phyloP scores from a whole-genome alignment of 2,329 filamentous ascomycete species.

The Leptographium flavum region DNA sequence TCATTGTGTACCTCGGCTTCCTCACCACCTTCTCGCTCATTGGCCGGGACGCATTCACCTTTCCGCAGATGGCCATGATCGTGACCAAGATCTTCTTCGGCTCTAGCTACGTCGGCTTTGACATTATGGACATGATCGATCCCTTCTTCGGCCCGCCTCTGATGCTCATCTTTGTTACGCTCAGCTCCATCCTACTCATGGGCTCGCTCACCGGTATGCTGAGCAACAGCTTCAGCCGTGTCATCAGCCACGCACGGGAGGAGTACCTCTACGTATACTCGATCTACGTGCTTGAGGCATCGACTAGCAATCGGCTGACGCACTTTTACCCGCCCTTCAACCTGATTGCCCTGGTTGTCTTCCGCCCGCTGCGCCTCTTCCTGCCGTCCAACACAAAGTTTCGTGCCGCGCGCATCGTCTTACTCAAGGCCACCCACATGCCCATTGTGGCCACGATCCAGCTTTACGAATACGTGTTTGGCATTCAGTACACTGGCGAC shows the following conservation, averaged over 20 bases:
- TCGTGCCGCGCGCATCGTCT: constrained; percentile 43
- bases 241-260: constrained; percentile 50
- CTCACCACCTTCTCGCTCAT: constrained; percentile 73
- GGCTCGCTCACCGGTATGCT: constrained; percentile 67
- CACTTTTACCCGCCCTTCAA: constrained; percentile 63
- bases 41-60: constrained; percentile 53
- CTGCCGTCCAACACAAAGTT: constrained; percentile 48
- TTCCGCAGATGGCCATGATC: constrained; percentile 58
- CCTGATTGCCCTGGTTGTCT: constrained; percentile 55
- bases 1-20: constrained; percentile 77
- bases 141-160: constrained; percentile 41
- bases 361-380: constrained; percentile 59
- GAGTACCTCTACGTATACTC: constrained; percentile 70
- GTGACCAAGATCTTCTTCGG: constrained; percentile 73
- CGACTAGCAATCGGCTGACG: constrained; percentile 53
- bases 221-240: constrained; percentile 57
- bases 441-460: constrained; percentile 58
- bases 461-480: constrained; percentile 44
- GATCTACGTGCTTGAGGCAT: constrained; percentile 50
- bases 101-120: constrained; percentile 60
- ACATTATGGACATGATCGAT: constrained; percentile 47
- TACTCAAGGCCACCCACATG: constrained; percentile 49
- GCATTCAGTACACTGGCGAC: constrained; percentile 20
- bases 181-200: constrained; percentile 67
- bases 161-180: constrained; percentile 59